Conservation (phyloP, 495 filamentous ascomycete species). For the Aspergillus diversus region DNA sequence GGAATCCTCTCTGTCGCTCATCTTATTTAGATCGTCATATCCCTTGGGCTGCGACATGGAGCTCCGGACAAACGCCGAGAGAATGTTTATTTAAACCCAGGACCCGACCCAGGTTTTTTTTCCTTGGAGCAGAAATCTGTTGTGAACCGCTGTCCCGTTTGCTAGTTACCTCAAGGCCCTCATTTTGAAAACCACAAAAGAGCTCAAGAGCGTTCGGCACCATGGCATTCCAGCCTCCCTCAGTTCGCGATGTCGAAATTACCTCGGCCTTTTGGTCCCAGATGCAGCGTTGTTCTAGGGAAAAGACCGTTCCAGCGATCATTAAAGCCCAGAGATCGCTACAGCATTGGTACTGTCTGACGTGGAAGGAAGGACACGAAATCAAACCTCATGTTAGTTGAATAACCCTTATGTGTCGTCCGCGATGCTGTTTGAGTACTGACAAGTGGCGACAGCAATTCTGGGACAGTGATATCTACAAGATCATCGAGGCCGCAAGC, state of each 20-base stretch:
- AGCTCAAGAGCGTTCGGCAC: not conserved
- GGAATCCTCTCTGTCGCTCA: not conserved
- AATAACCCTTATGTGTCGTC: not conserved
- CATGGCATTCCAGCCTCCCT: slow-evolving; percentile 9
- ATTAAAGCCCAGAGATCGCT: slow-evolving; percentile 12
- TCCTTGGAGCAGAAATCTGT: not conserved
- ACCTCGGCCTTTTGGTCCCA: slow-evolving; percentile 13
- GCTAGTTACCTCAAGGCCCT: not conserved
- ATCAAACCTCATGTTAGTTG: slow-evolving; percentile 12
- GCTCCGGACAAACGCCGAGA: not conserved
- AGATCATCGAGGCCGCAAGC: slow-evolving; percentile 64
- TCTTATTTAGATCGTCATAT: not conserved
- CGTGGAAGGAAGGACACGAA: slow-evolving; percentile 15
- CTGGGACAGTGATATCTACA: slow-evolving; percentile 64
- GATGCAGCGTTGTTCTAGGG: slow-evolving; percentile 14
- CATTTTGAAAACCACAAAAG: not conserved
- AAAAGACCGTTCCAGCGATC: slow-evolving; percentile 12
- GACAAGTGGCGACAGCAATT: slow-evolving; percentile 6
- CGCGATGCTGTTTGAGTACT: not conserved
- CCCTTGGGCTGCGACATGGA: not conserved
- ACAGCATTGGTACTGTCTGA: slow-evolving; percentile 14
- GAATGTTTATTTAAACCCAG: not conserved
- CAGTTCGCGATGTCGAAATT: slow-evolving; percentile 12
- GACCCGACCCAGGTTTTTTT: not conserved
- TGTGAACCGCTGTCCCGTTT: not conserved